These are phyloP conservation scores for Pyrus communis DNA, from an alignment of 306 rosid genomes.

Conservation along the genomic window DNA sequence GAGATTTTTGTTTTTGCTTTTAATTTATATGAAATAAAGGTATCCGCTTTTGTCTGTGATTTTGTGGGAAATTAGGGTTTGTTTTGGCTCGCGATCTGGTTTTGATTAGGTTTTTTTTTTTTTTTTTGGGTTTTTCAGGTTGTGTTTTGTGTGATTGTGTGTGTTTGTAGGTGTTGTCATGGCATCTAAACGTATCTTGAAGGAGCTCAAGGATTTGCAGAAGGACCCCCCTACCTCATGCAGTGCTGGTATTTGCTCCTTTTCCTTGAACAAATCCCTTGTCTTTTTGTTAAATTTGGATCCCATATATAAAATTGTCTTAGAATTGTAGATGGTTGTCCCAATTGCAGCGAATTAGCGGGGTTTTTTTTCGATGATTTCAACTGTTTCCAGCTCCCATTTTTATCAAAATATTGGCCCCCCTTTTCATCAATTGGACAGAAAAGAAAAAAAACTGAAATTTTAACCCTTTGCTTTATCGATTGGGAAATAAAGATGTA, in stretches of 20 bases:
- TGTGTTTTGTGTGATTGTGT: background rate
- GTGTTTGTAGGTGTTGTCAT: constrained; percentile 18
- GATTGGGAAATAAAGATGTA: background rate
- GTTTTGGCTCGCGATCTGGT: constrained; percentile 24
- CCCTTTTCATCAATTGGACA: background rate
- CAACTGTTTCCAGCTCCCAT: background rate
- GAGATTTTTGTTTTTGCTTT: background rate
- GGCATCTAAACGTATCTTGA: constrained; percentile 83
- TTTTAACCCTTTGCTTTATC: background rate
- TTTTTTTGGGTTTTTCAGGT: background rate
- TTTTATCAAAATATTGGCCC: background rate
- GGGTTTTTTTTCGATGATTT: background rate
- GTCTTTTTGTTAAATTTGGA: background rate
- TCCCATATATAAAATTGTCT: background rate
- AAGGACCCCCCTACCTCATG: constrained; percentile 83
- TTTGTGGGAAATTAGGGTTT: background rate
- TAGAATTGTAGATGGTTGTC: background rate
- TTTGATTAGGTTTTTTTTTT: background rate
- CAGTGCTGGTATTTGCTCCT: constrained; percentile 64
- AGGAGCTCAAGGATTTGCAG: constrained; percentile 93
- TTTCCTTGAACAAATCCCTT: background rate
- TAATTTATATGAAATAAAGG: background rate
- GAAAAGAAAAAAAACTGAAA: background rate
- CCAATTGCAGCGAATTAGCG: background rate
- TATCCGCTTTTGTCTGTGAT: background rate